phyloP scores from a whole-genome alignment of 2,329 filamentous ascomycete species.

The Colletotrichum chlorophyti region DNA sequence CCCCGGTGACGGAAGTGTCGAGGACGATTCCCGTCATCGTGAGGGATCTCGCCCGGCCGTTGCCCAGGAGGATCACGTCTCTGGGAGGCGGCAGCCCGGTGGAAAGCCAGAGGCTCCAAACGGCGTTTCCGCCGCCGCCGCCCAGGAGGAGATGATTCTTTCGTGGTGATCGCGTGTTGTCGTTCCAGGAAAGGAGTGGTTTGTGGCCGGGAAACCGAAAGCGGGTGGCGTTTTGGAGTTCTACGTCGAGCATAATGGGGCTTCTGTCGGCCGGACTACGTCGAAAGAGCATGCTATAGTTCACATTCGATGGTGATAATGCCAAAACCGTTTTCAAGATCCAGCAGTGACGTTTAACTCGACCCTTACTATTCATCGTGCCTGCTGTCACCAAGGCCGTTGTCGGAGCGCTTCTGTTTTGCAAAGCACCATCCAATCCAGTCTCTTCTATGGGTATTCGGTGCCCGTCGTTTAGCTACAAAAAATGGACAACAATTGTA shows the following conservation, averaged over 20 bases:
- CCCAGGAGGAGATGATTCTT: constrained; percentile 27
- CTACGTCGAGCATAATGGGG: background rate
- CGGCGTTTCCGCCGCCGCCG: constrained; percentile 47
- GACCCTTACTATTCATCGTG: no score
- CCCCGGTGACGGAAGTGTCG: background rate
- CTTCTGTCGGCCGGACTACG: no score
- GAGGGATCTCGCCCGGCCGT: constrained; percentile 4
- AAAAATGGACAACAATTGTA: constrained; percentile 20
- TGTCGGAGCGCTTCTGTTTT: background rate
- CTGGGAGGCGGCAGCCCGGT: constrained; percentile 39
- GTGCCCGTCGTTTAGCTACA: constrained; percentile 13
- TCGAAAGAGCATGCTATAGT: no score
- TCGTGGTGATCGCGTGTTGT: background rate
- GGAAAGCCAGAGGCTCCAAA: constrained; percentile 44
- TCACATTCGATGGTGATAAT: no score
- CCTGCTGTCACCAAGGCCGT: background rate
- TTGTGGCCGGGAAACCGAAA: background rate
- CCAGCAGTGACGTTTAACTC: background rate
- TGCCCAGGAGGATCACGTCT: constrained; percentile 23
- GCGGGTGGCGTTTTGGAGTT: background rate
- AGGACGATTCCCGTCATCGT: constrained; percentile 1
- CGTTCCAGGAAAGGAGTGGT: background rate
- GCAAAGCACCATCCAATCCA: constrained; percentile 10
- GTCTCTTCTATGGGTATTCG: constrained; percentile 23
- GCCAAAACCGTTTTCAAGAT: background rate